phyloP scores from a whole-genome alignment of 2,329 filamentous ascomycete genomes.

The Sporothrix mexicana region DNA sequence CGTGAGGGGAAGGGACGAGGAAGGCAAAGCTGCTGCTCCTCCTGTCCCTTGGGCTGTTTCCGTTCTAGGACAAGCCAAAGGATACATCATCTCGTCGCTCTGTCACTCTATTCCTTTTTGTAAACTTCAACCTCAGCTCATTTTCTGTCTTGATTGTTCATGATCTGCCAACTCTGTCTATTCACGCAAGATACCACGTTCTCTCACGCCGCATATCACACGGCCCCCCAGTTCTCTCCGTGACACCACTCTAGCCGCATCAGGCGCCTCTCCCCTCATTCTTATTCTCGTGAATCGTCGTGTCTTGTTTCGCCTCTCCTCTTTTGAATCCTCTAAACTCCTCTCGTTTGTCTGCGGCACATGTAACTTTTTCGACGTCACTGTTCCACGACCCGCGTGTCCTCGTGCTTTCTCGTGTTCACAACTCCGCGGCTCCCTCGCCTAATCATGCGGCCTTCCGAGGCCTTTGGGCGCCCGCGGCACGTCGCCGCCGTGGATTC shows the following conservation, averaged over 20 bases:
- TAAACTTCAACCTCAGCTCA: neutral
- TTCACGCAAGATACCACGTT: neutral
- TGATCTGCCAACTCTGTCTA: too few relatives aligned
- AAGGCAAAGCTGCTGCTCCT: conserved; percentile 20
- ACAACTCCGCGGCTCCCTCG: neutral
- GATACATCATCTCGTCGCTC: conserved; percentile 1
- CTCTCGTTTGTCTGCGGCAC: neutral
- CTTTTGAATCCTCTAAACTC: neutral
- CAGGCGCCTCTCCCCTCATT: neutral
- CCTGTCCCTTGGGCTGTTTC: conserved; percentile 12
- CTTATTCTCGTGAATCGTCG: neutral
- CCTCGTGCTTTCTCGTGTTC: neutral
- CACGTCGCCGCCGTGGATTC: conserved; percentile 46
- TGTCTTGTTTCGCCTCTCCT: neutral
- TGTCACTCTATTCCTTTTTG: neutral
- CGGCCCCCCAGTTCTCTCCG: neutral
- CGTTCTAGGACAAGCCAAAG: conserved; percentile 1
- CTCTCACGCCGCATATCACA: neutral
- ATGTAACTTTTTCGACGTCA: conserved; percentile 17
- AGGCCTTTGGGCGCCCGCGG: conserved; percentile 50
- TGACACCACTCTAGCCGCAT: neutral
- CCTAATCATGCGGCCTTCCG: conserved; percentile 53
- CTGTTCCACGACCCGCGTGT: neutral
- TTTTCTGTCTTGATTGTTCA: neutral
- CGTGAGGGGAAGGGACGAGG: neutral